Percentiles rank a stretch among this genome's conserved stretches.
Evolutionary conservation across 768 basidiomycete genomes (phyloP).

Genomic region (Candolleomyces aberdarensis): DNA sequence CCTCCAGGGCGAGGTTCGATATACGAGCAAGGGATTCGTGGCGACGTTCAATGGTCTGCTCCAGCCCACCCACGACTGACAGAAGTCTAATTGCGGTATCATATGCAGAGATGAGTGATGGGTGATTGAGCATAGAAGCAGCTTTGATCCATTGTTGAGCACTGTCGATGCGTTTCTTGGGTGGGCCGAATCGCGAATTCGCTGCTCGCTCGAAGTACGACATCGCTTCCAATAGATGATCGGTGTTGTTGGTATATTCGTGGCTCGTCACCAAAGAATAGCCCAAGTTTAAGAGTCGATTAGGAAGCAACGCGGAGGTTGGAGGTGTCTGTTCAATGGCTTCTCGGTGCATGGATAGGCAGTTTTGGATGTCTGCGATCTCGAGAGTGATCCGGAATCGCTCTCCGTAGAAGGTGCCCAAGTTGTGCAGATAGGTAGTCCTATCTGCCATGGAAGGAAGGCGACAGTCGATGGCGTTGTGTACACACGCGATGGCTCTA

Average conservation of each 20-base stretch:
- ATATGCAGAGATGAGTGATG: too few relatives aligned
- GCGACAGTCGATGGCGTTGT: background rate
- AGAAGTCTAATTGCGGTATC: too few relatives aligned
- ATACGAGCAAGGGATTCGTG: background rate
- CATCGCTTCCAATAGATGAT: too few relatives aligned
- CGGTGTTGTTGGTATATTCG: too few relatives aligned
- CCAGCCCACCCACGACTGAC: too few relatives aligned
- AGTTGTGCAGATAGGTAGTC: background rate
- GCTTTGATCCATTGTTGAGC: too few relatives aligned
- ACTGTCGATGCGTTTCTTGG: too few relatives aligned
- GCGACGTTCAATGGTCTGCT: background rate
- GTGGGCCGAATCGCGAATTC: too few relatives aligned
- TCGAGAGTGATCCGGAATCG: conserved; percentile 1
- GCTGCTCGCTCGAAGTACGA: too few relatives aligned
- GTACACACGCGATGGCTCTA: background rate
- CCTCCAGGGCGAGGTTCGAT: conserved; percentile 4
- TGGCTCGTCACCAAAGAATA: too few relatives aligned
- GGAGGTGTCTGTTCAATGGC: background rate
- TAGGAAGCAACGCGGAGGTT: background rate
- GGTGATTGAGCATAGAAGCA: too few relatives aligned
- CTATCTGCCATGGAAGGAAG: background rate
- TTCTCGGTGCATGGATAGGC: background rate
- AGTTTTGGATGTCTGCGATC: background rate
- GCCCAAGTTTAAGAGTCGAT: background rate
- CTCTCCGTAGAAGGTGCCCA: background rate